Base-by-base conservation (phyloP, 495 filamentous ascomycete genomes). In the Penicillium argentinense region DNA sequence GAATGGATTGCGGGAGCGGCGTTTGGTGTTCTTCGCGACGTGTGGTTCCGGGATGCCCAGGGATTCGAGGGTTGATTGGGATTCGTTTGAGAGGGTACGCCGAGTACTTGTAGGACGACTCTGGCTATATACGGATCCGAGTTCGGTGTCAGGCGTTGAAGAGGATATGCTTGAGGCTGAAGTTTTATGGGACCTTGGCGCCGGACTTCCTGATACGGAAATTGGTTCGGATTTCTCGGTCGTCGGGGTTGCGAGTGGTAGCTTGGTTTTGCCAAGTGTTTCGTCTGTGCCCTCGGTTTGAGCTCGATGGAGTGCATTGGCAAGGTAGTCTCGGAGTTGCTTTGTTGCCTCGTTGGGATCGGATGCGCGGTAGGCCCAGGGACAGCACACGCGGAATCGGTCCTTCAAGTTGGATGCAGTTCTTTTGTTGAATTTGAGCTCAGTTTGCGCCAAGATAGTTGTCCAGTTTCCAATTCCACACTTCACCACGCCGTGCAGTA, bases 391-490 rank as follows among this genome's bases (percentile, higher is more conserved):
- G 24, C 87, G 78, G 54, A 90, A 91, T 17, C 74, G 79, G 63
- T 96, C 90, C 71, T 95, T 96, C 47, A 96, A 64, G 59, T 96
- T 90, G 9, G 88, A 82, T 13, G 86, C 81, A 23, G 81, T 85
- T 29, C 90, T 77, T 24, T 78, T 76, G 55, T 91, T 84, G 67
- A 96, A 96, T 13, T 70, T 73, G 54, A 88, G 86, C 19, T 84
- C 82, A 1, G 82, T 69, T 47, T 90, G 83, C 9, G 86, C 76
- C n/a, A 93, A 63, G 12, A 96, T 95, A 32, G 81, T 80, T 27
- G 85, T 93, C 91, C 91, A 96, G 59, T 83, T 89, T 14, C 90
- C 90, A 42, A 95, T 84, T 0, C 90, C 90, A 62, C 90, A 88
- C 47, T 83, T 85, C 29, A 81, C 75, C 13, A 95, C 89, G 1